Base-by-base conservation (phyloP, 1,284 basidiomycete genomes). In the Polyporus tsugae region DNA sequence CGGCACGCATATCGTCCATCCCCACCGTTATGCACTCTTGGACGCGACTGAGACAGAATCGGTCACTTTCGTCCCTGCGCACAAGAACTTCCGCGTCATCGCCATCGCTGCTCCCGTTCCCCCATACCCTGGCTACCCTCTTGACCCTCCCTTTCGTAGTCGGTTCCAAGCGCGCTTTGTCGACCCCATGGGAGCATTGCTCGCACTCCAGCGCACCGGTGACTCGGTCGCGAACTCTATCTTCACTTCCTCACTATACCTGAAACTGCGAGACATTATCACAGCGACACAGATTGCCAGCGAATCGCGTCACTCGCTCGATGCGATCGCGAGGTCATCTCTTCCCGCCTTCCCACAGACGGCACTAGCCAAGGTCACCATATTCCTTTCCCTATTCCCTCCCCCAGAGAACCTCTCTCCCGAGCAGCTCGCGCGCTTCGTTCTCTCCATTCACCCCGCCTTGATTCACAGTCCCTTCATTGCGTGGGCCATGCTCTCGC, bases 1-100 rank as follows among this genome's bases (percentile, higher is more conserved):
- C 66, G 89, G 89, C 35, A 89, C 93, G 71, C 89, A 95, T 84
- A 89, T 91, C 57, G 84, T 91, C 35, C 89, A 91, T 72, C 85
- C 88, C 0, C 85, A 88, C 65, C 84, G 88, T 49, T 85, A 85
- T 71, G 82, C 83, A 9, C 83, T 86, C 60, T 77, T 90, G 15
- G 84, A 86, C 29, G 55, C 75, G 49, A 65, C 67, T 1, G 67
- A 79, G 2, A 73, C 77, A 10, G 72, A 66, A 4, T 76, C 78
- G 5, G 75, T 79, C 17, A 72, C 78, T 29, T 88, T 90, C 74
- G 84, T 90, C 55, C 86, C 87, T 9, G 89, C 89, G 2, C 88
- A 90, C 78, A 85, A 83, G 78, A 85, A 88, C 70, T 90, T 90
- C 73, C 82, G 88, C 25, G 87, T 90, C 38, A 85, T 91, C 49